These are phyloP conservation scores for Buddleja alternifolia DNA, from an alignment of 257 asterid species.

Conservation along the genomic window DNA sequence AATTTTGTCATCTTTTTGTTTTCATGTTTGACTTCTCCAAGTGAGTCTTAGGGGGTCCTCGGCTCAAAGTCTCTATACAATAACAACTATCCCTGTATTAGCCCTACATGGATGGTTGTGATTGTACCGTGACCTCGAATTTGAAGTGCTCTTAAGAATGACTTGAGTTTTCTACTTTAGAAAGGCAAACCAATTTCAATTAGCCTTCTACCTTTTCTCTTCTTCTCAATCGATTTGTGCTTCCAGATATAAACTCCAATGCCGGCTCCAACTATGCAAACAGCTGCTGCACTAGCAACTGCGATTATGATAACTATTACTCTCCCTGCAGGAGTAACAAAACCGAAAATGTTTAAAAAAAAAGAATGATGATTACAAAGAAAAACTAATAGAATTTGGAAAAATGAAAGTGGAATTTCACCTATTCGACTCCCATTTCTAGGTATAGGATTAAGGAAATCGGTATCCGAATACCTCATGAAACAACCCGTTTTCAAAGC, in stretches of 20 bases:
- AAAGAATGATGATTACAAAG: not conserved
- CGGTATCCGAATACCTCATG: conserved; percentile 44
- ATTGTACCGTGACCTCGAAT: too few relatives aligned
- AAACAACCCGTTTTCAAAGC: conserved; percentile 49
- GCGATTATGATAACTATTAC: conserved; percentile 49
- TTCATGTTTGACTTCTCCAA: too few relatives aligned
- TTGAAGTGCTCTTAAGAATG: too few relatives aligned
- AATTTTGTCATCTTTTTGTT: too few relatives aligned
- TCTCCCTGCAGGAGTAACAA: conserved; percentile 49
- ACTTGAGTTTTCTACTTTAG: too few relatives aligned
- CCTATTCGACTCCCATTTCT: conserved; percentile 15
- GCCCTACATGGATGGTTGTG: too few relatives aligned
- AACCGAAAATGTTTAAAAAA: not conserved
- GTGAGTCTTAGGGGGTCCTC: too few relatives aligned
- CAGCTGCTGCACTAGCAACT: conserved; percentile 57
- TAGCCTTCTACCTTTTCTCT: conserved; percentile 64
- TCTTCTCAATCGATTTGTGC: conserved; percentile 55
- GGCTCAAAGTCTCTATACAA: too few relatives aligned
- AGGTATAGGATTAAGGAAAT: conserved; percentile 43
- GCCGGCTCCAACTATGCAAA: conserved; percentile 47
- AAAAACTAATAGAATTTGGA: not conserved
- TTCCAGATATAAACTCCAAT: conserved; percentile 62
- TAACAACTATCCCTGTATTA: too few relatives aligned
- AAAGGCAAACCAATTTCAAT: too few relatives aligned
- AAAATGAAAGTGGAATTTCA: not conserved